Evolutionary conservation across 2,329 filamentous ascomycete genomes (phyloP), one percentile per base, ranked within the genome.

Genomic region (Fusarium torreyae): DNA sequence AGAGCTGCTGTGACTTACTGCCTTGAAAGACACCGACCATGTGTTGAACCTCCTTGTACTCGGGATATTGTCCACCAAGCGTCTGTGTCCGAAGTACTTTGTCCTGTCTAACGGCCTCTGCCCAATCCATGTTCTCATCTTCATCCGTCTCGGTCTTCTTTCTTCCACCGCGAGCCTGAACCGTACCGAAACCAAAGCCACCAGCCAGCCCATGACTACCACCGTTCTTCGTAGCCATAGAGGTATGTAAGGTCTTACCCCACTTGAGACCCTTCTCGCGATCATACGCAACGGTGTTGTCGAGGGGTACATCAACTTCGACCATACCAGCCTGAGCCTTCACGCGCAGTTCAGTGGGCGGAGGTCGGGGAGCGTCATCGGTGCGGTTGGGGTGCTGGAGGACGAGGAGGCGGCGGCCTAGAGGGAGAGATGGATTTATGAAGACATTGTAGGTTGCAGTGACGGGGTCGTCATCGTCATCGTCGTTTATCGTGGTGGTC

Each of bases 1-100:
- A 9, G n/a, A 22, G 43, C 14, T 36, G 18, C 39, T 44, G 7
- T 26, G 22, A 84, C 89, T 73, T 80, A 95, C 93, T 88, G 52
- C 91, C 91, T 77, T 91, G 88, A 77, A 98, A 98, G n/a, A 94
- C 91, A 28, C 94, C 96, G 50, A 98, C 86, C 90, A 98, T 97
- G 82, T 97, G 97, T 70, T 93, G 91, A 22, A 91, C 91, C 68
- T 91, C 88, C 68, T 90, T 89, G 4, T 89, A 84, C 40, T 89
- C 86, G 14, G 90, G 85, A 65, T 93, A 90, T 78, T 95, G 91
- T 0, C 96, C 96, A 45, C 94, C 94, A 22, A 97, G 85, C 0
- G 94, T 97, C 82, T 97, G 94, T 63, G 89, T 92, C 50, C 89
- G 86, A 76, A 98, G 81, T 6, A 97, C 90, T 69, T 90, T 89